These are phyloP conservation scores for Candolleomyces aberdarensis DNA, from an alignment of 768 basidiomycete species.

Conservation along the genomic window DNA sequence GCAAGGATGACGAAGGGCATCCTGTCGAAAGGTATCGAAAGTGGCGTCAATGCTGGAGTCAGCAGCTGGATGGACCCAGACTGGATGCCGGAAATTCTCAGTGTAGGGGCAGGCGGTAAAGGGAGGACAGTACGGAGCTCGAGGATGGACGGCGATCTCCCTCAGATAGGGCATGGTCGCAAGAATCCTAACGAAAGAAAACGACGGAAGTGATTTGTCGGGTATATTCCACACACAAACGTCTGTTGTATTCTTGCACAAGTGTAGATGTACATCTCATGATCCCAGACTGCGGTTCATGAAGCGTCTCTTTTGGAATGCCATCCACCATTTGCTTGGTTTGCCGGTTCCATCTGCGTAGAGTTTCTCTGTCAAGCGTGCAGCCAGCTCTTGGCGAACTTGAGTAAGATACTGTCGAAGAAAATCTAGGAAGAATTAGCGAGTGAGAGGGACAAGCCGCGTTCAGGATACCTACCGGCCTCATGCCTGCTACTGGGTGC, in stretches of 20 bases:
- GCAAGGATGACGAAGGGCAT: constrained; percentile 66
- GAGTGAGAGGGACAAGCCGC: constrained; percentile 8
- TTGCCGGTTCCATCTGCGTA: constrained; percentile 93
- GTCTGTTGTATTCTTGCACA: background rate
- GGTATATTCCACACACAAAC: constrained; percentile 16
- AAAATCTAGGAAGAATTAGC: constrained; percentile 52
- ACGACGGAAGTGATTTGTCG: constrained; percentile 46
- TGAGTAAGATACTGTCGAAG: constrained; percentile 90
- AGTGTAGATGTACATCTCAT: constrained; percentile 26
- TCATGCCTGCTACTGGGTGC: constrained; percentile 73
- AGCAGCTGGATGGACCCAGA: constrained; percentile 96
- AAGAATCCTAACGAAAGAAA: constrained; percentile 87
- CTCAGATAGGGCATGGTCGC: constrained; percentile 81
- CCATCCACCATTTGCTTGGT: constrained; percentile 99
- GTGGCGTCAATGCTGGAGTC: constrained; percentile 48
- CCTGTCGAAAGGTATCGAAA: constrained; percentile 42
- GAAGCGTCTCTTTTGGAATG: constrained; percentile 96
- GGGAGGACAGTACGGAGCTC: constrained; percentile 51
- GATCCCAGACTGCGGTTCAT: constrained; percentile 87
- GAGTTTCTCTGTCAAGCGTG: constrained; percentile 79
- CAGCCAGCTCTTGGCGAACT: constrained; percentile 87
- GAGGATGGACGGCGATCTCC: constrained; percentile 67
- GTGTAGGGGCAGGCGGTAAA: constrained; percentile 65
- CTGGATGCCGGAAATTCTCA: constrained; percentile 83
- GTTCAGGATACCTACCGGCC: constrained; percentile 51